phyloP scores from a whole-genome alignment of 345 rosid genomes.

The Erysimum cheiranthoides region DNA sequence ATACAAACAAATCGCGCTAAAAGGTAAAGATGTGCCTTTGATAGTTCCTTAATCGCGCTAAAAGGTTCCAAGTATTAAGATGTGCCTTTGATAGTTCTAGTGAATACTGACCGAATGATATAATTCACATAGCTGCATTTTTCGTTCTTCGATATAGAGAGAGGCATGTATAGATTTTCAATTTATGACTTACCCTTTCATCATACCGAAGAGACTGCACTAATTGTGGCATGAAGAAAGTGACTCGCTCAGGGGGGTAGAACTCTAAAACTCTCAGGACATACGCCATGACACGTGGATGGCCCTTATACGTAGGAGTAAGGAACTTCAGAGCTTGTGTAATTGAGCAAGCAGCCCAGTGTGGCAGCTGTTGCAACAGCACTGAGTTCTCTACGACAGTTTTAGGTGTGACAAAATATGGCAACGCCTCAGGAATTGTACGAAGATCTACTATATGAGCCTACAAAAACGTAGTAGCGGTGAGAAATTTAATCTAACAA shows the following conservation, averaged over 20 bases:
- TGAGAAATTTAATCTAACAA: not conserved
- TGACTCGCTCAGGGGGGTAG: conserved; percentile 90
- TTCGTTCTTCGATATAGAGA: not conserved
- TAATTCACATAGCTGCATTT: too few relatives aligned
- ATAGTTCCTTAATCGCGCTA: not conserved
- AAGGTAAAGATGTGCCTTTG: not conserved
- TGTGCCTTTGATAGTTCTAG: too few relatives aligned
- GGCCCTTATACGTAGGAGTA: conserved; percentile 81
- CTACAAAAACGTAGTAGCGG: conserved; percentile 49
- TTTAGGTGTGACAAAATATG: conserved; percentile 83
- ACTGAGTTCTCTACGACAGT: conserved; percentile 83
- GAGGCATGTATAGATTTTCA: not conserved
- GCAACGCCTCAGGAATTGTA: conserved; percentile 83
- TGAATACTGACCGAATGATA: too few relatives aligned
- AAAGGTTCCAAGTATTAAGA: not conserved
- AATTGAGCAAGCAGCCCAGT: conserved; percentile 92
- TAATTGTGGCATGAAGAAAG: conserved; percentile 95
- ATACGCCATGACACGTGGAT: conserved; percentile 95
- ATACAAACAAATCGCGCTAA: not conserved
- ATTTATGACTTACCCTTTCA: conserved; percentile 61
- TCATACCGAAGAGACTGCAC: conserved; percentile 85
- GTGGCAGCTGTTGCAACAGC: conserved; percentile 87
- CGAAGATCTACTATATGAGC: conserved; percentile 67
- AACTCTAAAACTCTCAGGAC: conserved; percentile 88
- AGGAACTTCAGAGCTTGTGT: conserved; percentile 86